Conservation (phyloP, 2,329 filamentous ascomycete genomes). For the Trichoderma asperellum region DNA sequence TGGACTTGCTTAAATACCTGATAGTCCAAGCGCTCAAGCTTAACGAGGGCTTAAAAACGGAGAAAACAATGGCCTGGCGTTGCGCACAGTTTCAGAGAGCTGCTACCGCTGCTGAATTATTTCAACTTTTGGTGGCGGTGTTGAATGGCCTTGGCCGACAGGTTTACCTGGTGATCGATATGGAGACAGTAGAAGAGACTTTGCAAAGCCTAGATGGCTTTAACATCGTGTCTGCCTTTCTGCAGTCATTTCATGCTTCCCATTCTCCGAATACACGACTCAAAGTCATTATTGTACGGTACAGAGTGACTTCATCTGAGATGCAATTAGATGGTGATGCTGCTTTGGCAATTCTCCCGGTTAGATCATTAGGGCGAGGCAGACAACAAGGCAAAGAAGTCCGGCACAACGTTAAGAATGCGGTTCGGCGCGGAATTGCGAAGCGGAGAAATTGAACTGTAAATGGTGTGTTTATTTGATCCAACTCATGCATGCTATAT, state of each 20-base stretch:
- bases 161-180: background rate
- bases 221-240: background rate
- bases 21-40: background rate
- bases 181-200: background rate
- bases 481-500: conserved; percentile 23
- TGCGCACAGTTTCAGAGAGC: background rate
- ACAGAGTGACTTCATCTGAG: background rate
- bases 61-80: background rate
- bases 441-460: background rate
- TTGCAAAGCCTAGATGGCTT: background rate
- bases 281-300: background rate
- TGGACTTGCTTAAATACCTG: background rate
- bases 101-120: background rate
- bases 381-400: background rate
- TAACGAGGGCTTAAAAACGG: background rate
- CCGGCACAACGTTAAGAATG: background rate
- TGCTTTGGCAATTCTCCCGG: background rate
- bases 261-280: background rate
- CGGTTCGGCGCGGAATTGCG: background rate
- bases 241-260: background rate
- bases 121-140: background rate
- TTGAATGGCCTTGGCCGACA: background rate
- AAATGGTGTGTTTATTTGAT: background rate
- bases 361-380: background rate
- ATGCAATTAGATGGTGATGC: background rate